Base-by-base conservation (phyloP, 1,139 yeast species). In the Candida sanyaensis region DNA sequence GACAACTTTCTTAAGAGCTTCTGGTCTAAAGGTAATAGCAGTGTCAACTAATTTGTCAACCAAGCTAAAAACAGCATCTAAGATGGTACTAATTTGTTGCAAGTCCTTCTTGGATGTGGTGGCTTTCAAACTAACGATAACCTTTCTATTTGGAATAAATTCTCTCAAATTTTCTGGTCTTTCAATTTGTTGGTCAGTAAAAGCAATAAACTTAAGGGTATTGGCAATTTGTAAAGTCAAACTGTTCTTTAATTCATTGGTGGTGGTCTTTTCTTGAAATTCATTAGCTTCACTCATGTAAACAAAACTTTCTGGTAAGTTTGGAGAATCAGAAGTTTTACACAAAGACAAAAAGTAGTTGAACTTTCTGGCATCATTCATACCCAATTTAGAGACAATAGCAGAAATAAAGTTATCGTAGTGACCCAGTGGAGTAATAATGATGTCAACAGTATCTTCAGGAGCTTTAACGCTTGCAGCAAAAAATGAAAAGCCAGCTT, bases 241-340 rank as follows among this genome's bases (percentile, higher is more conserved):
- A 34, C 75, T 66, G 40, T 83, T 68, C 49, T 76, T 80, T 50
- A 82, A 75, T 51, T 75, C 76, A 7, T 60, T 60, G 44, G 82
- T 75, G 55, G 78, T 75, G 50, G 87, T 69, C 55, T 81, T 73
- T 6, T 84, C 90, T 58, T 86, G 90, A 68, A 89, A 76, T 64
- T 92, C 98, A 52, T 83, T 79, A 49, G 83, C 83, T 73, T 93
- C 99, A 59, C 89, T 78, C 99, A 93, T 92, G 70, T 83, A 89
- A 23, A 91, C 96, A 63, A 80, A 87, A 49, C 87, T 81, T 46
- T 71, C 62, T 42, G 97, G 97, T 59, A 92, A 73, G 57, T 79
- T 77, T 29, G 78, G 66, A 29, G 91, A 84, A 61, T 84, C 89
- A 36, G 86, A 62, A 37, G 97, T 90, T 60, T 82, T 88, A 56